Evolutionary conservation across 768 basidiomycete species (phyloP).

Genomic region (Strobilomyces confusus): DNA sequence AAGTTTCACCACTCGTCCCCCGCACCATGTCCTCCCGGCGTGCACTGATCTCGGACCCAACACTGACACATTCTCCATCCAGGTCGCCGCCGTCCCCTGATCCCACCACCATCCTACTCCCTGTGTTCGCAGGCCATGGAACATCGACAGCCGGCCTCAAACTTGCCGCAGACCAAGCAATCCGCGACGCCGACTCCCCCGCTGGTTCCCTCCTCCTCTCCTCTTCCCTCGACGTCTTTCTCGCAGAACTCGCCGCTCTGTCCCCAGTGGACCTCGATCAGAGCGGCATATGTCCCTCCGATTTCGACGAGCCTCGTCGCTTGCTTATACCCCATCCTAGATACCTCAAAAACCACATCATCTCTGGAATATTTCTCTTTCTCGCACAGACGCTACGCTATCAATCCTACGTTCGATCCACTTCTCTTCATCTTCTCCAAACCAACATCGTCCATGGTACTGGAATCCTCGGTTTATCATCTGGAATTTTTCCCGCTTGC

Average conservation of each 20-base stretch:
- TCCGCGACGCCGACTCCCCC: constrained; percentile 40
- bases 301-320: constrained; percentile 40
- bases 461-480: constrained; percentile 53
- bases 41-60: neutral
- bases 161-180: constrained; percentile 35
- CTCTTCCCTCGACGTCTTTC: constrained; percentile 49
- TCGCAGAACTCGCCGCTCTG: constrained; percentile 45
- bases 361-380: constrained; percentile 47
- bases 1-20: neutral
- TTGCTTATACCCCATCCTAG: constrained; percentile 37
- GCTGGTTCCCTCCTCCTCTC: constrained; percentile 43
- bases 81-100: constrained; percentile 4
- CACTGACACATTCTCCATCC: neutral
- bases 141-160: constrained; percentile 32
- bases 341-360: constrained; percentile 43
- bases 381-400: constrained; percentile 52
- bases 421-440: constrained; percentile 25
- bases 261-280: constrained; percentile 33
- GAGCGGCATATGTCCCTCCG: constrained; percentile 37
- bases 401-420: constrained; percentile 38
- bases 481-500: constrained; percentile 52
- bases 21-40: neutral
- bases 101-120: constrained; percentile 30
- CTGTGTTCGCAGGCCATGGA: constrained; percentile 58
- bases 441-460: constrained; percentile 31